Evolutionary conservation across 2,329 filamentous ascomycete genomes (phyloP), one percentile per base, ranked within the genome.

Genomic region (Cytospora schulzeri): DNA sequence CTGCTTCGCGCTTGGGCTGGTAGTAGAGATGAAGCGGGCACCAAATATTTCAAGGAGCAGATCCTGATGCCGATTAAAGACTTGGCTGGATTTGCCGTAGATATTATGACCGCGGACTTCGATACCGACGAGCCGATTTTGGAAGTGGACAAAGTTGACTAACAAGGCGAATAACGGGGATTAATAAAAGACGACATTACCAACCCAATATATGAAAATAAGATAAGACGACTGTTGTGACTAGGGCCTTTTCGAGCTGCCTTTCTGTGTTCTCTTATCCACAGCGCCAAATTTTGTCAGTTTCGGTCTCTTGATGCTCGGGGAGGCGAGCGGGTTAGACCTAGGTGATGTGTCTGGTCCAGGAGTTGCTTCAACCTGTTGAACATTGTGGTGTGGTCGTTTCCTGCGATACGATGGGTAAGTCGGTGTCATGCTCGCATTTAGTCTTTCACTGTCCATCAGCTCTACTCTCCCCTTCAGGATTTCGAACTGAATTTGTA

Each of bases 11-110:
- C 74, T 5, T 85, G 84, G 80, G 73, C 70, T 28, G 71, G 72
- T 33, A 73, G 81, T 35, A 81, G 78, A 0, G 72, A 74, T 3
- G 73, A 74, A 33, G 72, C 77, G 1, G 74, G 76, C 35, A 79
- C 77, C 2, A 73, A 70, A n/a, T 70, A 73, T 1, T 85, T 85
- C 68, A 76, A 80, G 35, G 77, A 76, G 62, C 78, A 77, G n/a
- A 79, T 87, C 12, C 71, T 83, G 26, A 73, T 78, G 62, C 81
- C 82, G 35, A 71, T 87, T 22, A 76, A 77, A 59, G 72, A 74
- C n/a, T 70, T 87, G 62, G 79, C 83, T 3, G 72, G 71, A 2
- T 72, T 85, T 35, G 83, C 82, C 1, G 70, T 78, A 19, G 76
- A 76, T 19, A 70, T 83, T 17, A 71, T 86, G 63, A 72, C 72